phyloP scores from a whole-genome alignment of 2,329 filamentous ascomycete genomes.

The Neurospora sp. region DNA sequence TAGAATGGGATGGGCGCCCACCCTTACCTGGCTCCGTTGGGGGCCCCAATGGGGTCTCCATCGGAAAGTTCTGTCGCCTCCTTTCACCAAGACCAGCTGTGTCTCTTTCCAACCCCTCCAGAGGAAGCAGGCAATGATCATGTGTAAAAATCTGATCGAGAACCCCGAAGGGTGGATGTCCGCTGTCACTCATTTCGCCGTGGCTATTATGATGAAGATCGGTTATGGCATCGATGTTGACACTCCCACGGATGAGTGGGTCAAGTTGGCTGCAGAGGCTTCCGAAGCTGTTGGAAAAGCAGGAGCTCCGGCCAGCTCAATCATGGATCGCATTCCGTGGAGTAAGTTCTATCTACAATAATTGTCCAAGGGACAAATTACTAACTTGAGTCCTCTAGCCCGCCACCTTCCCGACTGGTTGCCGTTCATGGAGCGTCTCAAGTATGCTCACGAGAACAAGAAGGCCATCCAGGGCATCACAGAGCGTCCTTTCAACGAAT shows the following conservation, averaged over 20 bases:
- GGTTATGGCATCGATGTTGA: constrained; percentile 18
- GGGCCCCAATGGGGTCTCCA: constrained; percentile 31
- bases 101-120: constrained; percentile 11
- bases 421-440: constrained; percentile 19
- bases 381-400: constrained; percentile 6
- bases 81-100: constrained; percentile 26
- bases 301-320: constrained; percentile 18
- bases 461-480: constrained; percentile 16
- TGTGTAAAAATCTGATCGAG: constrained; percentile 14
- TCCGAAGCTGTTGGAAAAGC: constrained; percentile 17
- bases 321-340: constrained; percentile 17
- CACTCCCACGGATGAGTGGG: constrained; percentile 12
- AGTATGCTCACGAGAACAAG: constrained; percentile 16
- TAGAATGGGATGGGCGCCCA: constrained; percentile 32
- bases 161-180: constrained; percentile 14
- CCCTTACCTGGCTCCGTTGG: constrained; percentile 31
- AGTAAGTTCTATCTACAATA: constrained; percentile 10
- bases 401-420: constrained; percentile 18
- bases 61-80: constrained; percentile 29
- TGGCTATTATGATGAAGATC: constrained; percentile 17
- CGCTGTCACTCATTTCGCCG: constrained; percentile 14
- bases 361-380: neutral
- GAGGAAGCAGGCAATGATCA: constrained; percentile 13
- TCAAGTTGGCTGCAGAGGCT: constrained; percentile 15
- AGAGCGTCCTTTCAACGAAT: constrained; percentile 14